Evolutionary conservation across 192 early-diverging fungal species (phyloP).

Genomic region (Mortierella hygrophila): DNA sequence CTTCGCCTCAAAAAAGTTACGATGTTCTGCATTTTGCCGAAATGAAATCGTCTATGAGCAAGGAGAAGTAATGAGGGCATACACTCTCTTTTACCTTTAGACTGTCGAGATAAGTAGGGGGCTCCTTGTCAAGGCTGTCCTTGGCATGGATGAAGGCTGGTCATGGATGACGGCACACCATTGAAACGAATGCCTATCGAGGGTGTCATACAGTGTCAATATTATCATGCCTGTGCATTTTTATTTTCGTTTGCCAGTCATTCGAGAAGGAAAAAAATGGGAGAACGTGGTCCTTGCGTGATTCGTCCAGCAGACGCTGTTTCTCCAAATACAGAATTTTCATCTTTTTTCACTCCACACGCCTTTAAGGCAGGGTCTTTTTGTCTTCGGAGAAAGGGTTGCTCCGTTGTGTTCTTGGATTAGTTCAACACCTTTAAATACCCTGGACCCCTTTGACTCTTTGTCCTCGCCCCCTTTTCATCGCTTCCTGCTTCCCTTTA

Average conservation of each 20-base stretch:
- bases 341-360: neutral
- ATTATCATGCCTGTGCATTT: neutral
- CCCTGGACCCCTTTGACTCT: neutral
- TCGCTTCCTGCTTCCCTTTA: neutral
- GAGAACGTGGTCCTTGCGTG: neutral
- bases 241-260: neutral
- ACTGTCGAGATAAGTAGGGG: neutral
- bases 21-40: neutral
- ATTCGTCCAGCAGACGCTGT: neutral
- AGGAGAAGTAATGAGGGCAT: neutral
- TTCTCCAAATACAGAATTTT: neutral
- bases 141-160: neutral
- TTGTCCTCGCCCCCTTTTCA: neutral
- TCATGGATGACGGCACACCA: neutral
- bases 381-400: neutral
- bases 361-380: neutral
- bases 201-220: neutral
- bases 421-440: neutral
- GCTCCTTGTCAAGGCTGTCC: neutral
- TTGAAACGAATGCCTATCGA: neutral
- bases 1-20: neutral
- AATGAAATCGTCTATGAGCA: neutral
- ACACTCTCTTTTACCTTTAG: neutral
- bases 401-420: neutral
- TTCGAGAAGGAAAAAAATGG: neutral